These are phyloP conservation scores for Oidiodendron maius DNA, from an alignment of 495 filamentous ascomycete genomes.

Conservation along the genomic window DNA sequence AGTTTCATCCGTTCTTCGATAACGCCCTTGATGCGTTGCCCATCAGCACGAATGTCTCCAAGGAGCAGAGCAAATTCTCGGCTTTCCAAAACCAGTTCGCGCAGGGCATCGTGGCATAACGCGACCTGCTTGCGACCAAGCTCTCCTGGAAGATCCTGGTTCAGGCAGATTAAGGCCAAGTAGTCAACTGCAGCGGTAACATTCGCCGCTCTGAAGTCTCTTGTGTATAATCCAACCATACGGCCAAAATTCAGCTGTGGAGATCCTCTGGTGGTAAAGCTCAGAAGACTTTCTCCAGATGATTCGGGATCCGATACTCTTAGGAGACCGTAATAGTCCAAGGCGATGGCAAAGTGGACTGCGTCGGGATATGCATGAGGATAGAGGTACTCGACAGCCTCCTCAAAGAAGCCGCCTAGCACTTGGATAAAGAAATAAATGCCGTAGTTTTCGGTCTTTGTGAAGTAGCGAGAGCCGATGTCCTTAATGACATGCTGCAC, in stretches of 20 bases:
- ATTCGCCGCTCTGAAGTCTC: slow-evolving; percentile 85
- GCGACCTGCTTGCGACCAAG: slow-evolving; percentile 69
- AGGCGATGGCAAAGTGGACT: slow-evolving; percentile 87
- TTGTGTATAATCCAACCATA: slow-evolving; percentile 91
- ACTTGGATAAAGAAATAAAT: slow-evolving; percentile 75
- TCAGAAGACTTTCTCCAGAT: slow-evolving; percentile 66
- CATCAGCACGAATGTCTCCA: slow-evolving; percentile 81
- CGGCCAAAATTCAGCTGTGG: slow-evolving; percentile 92
- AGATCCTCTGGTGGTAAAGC: slow-evolving; percentile 60
- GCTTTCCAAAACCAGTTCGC: slow-evolving; percentile 92
- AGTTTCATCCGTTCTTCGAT: slow-evolving; percentile 86
- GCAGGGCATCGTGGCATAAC: slow-evolving; percentile 86
- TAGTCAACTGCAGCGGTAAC: slow-evolving; percentile 89
- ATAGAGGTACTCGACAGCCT: slow-evolving; percentile 85
- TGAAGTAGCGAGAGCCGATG: slow-evolving; percentile 85
- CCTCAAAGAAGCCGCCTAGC: slow-evolving; percentile 90
- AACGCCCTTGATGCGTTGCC: slow-evolving; percentile 71
- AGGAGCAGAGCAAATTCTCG: slow-evolving; percentile 90
- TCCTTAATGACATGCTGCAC: slow-evolving; percentile 78
- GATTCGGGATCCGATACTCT: slow-evolving; percentile 70
- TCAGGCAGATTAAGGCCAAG: slow-evolving; percentile 85
- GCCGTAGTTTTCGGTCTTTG: not conserved
- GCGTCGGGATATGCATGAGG: slow-evolving; percentile 83
- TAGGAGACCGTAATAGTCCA: slow-evolving; percentile 87
- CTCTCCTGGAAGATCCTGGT: slow-evolving; percentile 71